Percentiles rank a stretch among this genome's conserved stretches.
These are phyloP conservation scores for Neopestalotiopsis sp. DNA, from an alignment of 2,329 filamentous ascomycete genomes.

Conservation along the genomic window DNA sequence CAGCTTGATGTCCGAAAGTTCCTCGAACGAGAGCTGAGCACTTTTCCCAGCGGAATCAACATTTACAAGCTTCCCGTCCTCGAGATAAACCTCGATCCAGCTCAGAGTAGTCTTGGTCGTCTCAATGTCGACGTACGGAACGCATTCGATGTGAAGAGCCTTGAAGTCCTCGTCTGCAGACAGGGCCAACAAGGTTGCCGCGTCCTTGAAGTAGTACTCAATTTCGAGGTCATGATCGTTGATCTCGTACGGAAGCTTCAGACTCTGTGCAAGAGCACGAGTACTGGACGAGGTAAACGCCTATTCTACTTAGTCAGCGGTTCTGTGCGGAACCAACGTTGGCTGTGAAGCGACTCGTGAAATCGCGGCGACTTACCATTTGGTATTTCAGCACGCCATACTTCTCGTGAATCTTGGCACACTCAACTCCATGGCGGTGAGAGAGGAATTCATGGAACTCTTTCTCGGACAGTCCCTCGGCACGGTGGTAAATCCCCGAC, in stretches of 20 bases:
- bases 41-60: slow-evolving; percentile 19
- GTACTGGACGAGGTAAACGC: slow-evolving; percentile 20
- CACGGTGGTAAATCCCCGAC: slow-evolving; percentile 14
- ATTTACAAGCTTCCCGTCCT: slow-evolving; percentile 23
- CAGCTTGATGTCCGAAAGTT: slow-evolving; percentile 15
- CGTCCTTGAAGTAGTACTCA: slow-evolving; percentile 27
- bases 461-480: slow-evolving; percentile 14
- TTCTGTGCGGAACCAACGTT: no score
- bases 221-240: slow-evolving; percentile 23
- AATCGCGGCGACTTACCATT: slow-evolving; percentile 12
- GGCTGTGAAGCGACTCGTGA: no score
- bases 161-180: slow-evolving; percentile 25
- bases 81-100: slow-evolving; percentile 24
- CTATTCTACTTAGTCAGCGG: not conserved
- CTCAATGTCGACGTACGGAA: slow-evolving; percentile 20
- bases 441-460: slow-evolving; percentile 20
- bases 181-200: slow-evolving; percentile 18
- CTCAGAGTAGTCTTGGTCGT: slow-evolving; percentile 18
- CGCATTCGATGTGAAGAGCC: slow-evolving; percentile 21
- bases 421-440: slow-evolving; percentile 19
- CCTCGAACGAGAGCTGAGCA: slow-evolving; percentile 20
- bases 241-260: slow-evolving; percentile 22
- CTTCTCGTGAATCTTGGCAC: slow-evolving; percentile 21
- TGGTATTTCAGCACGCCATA: slow-evolving; percentile 21
- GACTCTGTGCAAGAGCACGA: slow-evolving; percentile 19